phyloP scores from a whole-genome alignment of 306 rosid genomes.

The Vigna nakashimae region DNA sequence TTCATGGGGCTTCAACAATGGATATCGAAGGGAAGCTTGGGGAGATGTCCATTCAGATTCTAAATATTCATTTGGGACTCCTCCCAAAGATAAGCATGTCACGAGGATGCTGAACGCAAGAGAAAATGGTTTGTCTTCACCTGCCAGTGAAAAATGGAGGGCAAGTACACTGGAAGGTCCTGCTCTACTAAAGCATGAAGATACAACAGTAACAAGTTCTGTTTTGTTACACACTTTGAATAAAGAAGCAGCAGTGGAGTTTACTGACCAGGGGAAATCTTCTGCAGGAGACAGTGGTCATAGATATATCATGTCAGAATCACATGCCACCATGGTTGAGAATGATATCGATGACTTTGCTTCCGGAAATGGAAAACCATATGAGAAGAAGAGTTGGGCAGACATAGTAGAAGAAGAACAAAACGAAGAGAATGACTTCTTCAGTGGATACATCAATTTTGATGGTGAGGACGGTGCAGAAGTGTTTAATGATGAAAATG shows the following conservation, averaged over 20 bases:
- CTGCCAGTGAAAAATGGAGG: slow-evolving; percentile 42
- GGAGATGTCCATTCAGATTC: slow-evolving; percentile 51
- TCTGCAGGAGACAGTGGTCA: slow-evolving; percentile 5
- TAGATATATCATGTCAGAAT: slow-evolving; percentile 20
- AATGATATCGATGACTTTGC: slow-evolving; percentile 32
- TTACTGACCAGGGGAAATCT: slow-evolving; percentile 43
- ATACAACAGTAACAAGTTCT: slow-evolving; percentile 16
- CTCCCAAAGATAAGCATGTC: slow-evolving; percentile 28
- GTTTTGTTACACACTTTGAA: slow-evolving; percentile 18
- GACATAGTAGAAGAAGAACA: slow-evolving; percentile 95
- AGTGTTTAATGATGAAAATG: slow-evolving; percentile 64
- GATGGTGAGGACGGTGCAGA: slow-evolving; percentile 42
- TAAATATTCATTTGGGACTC: slow-evolving; percentile 50
- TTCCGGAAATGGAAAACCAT: slow-evolving; percentile 38
- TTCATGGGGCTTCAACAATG: slow-evolving; percentile 61
- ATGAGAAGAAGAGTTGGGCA: slow-evolving; percentile 89
- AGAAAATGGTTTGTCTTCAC: slow-evolving; percentile 32
- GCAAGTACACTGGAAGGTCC: slow-evolving; percentile 38
- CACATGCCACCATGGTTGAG: slow-evolving; percentile 30
- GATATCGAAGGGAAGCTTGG: slow-evolving; percentile 56
- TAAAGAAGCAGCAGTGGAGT: slow-evolving; percentile 33
- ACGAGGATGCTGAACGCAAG: background rate
- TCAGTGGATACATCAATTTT: slow-evolving; percentile 31
- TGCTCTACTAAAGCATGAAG: slow-evolving; percentile 33
- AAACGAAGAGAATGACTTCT: slow-evolving; percentile 56